Base-by-base conservation (phyloP, 192 early-diverging fungal genomes). In the Coemansia reversa region DNA sequence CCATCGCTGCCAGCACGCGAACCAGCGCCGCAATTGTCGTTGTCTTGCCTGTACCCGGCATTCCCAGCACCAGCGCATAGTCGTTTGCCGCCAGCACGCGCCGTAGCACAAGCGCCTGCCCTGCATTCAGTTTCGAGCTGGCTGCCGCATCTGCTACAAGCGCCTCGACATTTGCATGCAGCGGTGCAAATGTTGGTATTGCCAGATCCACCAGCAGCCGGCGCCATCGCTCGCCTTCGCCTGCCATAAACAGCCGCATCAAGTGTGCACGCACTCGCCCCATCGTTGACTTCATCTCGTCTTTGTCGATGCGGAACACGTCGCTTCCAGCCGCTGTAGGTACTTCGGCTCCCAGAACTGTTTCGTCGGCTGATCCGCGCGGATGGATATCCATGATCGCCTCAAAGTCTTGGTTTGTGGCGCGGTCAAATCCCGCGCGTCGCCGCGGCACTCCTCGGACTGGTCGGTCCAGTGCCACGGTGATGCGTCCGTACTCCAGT, bases 31-130 rank as follows among this genome's bases (percentile, higher is more conserved):
- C 87, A 51, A 94, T 94, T 0, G 92, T 94, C 1, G 92, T 94
- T 0, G 94, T 95, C 70, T 98, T 98, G 42, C 96, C 96, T 0
- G 96, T 96, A 3, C 96, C 96, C 0, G 96, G 96, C 95, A 97
- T 97, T 14, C 96, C 96, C 25, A 96, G 76, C 47, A 98, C 90
- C 32, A 98, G 72, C 9, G 90, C 82, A 81, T 97, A 98, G 62
- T 98, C 96, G 49, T 85, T 69, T 0, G 91, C 91, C 7, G 74
- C 53, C 48, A 96, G 57, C n/a, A 93, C 91, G 28, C 86, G 86
- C 4, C 88, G 71, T 11, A 96, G 63, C 5, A 89, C 92, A 2
- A 45, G 56, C 24, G 75, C 71, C 68, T 96, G 94, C 49, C 93
- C 89, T 3, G 65, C 30, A 60, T 97, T 97, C 23, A 97, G 72